Base-by-base conservation (phyloP, 495 filamentous ascomycete species). In the Trichoderma virens region DNA sequence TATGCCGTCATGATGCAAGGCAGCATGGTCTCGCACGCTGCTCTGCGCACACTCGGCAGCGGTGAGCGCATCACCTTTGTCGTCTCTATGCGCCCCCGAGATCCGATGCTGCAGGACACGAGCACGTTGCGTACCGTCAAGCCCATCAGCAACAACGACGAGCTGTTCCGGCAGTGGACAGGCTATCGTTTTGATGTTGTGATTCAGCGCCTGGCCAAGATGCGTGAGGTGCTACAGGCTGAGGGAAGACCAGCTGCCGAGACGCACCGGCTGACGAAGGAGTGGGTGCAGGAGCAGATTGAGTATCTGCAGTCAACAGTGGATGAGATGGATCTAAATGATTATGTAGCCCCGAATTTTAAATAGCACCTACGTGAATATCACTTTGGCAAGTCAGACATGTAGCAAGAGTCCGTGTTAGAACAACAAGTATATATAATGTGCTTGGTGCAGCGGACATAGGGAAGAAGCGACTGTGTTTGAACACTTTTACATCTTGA, bases 131-230 rank as follows among this genome's bases (percentile, higher is more conserved):
- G 80, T 9, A 88, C 86, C 0, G 85, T 90, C 28, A 82, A 87
- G 16, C 80, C 82, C 1, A 82, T 90, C 47, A 89, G 86, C 1
- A 76, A 88, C 67, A 77, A 90, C 6, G 77, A 80, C 11, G 87
- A 89, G 69, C 74, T 90, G n/a, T 90, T 90, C 71, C 82, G 82
- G 66, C 85, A 89, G 70, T 89, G 84, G 70, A 77, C 80, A 61
- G 85, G 88, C 67, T 90, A 91, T 71, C 85, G 86, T 18, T 82
- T 89, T 5, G 85, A 90, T 70, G 88, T 89, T 56, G 79, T 89
- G 2, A 84, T 89, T 72, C 83, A 88, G 69, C 79, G 82, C 25
- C 51, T 59, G 51, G 23, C 23, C 51, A 59, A 30, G 51, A 30
- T 59, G n/a, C 51, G 51, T 13, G 73, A 80, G 69, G 71, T 77